Evolutionary conservation across 495 filamentous ascomycete genomes (phyloP).

Genomic region (Hypoxylon subgilvum): DNA sequence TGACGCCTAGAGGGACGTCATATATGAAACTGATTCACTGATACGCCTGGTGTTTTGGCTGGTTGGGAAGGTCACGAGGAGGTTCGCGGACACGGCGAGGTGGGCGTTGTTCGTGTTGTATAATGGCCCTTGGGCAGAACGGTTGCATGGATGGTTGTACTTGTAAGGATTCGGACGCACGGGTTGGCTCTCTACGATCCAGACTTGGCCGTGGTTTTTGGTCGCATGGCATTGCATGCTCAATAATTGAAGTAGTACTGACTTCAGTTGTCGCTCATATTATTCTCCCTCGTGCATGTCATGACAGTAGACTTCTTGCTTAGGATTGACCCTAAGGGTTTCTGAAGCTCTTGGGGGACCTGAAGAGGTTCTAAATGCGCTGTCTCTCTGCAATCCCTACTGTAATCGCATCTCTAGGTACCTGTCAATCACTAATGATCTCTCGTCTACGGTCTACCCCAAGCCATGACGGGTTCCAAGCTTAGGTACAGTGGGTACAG

Average conservation of each 20-base stretch:
- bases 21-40: slow-evolving; percentile 20
- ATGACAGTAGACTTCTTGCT: too few species aligned
- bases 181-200: neutral
- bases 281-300: too few species aligned
- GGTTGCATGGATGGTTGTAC: slow-evolving; percentile 5
- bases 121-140: neutral
- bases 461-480: too few species aligned
- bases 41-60: slow-evolving; percentile 36
- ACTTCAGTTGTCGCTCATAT: neutral
- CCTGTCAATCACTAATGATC: too few species aligned
- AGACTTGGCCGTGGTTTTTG: neutral
- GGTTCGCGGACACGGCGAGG: slow-evolving; percentile 13
- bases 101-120: slow-evolving; percentile 4
- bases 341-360: too few species aligned
- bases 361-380: too few species aligned
- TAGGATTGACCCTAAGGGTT: too few species aligned
- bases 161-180: neutral
- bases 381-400: too few species aligned
- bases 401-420: too few species aligned
- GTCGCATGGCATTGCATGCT: neutral
- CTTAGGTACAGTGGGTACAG: too few species aligned
- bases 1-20: slow-evolving; percentile 42
- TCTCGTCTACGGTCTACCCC: too few species aligned
- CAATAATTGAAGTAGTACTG: neutral
- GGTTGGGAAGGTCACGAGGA: slow-evolving; percentile 29